Base-by-base conservation (phyloP, 495 filamentous ascomycete species). In the Hypoxylon cercidicola region DNA sequence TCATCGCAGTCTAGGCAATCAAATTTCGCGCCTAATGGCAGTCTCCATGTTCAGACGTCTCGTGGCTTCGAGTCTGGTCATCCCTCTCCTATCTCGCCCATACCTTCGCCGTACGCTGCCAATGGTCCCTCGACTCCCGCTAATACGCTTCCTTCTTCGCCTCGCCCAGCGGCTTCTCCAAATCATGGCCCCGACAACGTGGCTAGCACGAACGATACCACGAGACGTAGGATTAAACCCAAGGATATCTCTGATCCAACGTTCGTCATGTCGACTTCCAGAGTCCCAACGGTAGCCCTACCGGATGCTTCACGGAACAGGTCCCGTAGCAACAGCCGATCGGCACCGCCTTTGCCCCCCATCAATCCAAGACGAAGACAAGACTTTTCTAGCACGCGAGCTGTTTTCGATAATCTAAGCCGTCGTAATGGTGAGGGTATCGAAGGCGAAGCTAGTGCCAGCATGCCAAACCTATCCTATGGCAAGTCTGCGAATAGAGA, bases 161-260 rank as follows among this genome's bases (percentile, higher is more conserved):
- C 75, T 37, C 64, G 59, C n/a, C 64, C 74, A n/a, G 64, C 54
- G 16, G 63, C 65, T 32, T 70, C 73, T 2, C 74, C 69, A 12
- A 56, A 47, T 2, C 67, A 55, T 35, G 66, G 66, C 23, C 68
- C 64, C 25, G 71, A 74, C 8, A 64, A 34, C 62, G 68, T 35
- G 0, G 53, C 64, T 2, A 55, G 9, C 30, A 40, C 70, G n/a
- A 67, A 74, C 20, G 72, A 72, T 30, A 19, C 80, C 74, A 54
- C 65, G 37, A 95, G 92, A 79, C 85, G 85, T 35, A 79, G 84
- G 0, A 79, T 95, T 46, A 88, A 86, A 67, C 93, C 94, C 69
- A 78, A 82, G 32, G 85, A 89, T 23, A 96, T 97, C 37, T 94
- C 91, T 2, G 93, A 95, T 64, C 93, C 93, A 0, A 90, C 84